phyloP scores from a whole-genome alignment of 31 red algal genomes.

The Asparagopsis taxiformis region DNA sequence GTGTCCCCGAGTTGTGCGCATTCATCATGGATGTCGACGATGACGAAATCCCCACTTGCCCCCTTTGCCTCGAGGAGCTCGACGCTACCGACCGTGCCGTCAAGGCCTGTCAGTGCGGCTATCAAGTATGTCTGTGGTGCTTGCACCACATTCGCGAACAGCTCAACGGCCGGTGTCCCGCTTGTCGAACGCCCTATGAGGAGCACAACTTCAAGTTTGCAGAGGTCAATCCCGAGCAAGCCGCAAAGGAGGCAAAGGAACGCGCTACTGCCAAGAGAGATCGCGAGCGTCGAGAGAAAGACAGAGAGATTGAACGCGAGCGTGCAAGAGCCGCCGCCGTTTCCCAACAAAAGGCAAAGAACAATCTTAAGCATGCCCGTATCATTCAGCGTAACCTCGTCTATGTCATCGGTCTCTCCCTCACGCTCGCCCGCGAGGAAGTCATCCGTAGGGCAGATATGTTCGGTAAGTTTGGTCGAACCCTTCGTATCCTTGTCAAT shows the following conservation, averaged over 20 bases:
- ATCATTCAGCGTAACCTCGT: constrained; percentile 84
- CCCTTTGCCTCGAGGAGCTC: constrained; percentile 95
- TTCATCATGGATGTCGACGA: constrained; percentile 60
- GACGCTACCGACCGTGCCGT: constrained; percentile 92
- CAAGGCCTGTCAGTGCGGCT: constrained; percentile 90
- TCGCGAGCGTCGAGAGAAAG: constrained; percentile 67
- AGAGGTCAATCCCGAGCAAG: constrained; percentile 71
- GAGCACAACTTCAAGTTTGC: constrained; percentile 89
- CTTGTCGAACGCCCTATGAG: constrained; percentile 94
- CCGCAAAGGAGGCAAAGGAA: constrained; percentile 67
- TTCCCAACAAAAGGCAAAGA: constrained; percentile 59
- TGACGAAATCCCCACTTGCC: constrained; percentile 80
- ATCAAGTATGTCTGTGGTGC: constrained; percentile 95
- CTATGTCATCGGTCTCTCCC: constrained; percentile 80
- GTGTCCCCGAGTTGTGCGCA: too few species aligned
- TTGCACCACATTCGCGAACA: constrained; percentile 84
- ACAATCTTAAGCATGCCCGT: constrained; percentile 74
- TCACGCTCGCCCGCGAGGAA: constrained; percentile 75
- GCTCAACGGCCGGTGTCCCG: constrained; percentile 80
- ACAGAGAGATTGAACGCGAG: constrained; percentile 62
- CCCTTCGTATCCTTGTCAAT: constrained; percentile 76
- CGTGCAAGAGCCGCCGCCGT: constrained; percentile 52
- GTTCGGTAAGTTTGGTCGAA: constrained; percentile 89
- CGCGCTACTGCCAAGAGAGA: constrained; percentile 75
- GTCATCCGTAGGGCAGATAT: constrained; percentile 75